Evolutionary conservation across 176 grass and related monocot species (phyloP).

Genomic region (Oryza australiensis): DNA sequence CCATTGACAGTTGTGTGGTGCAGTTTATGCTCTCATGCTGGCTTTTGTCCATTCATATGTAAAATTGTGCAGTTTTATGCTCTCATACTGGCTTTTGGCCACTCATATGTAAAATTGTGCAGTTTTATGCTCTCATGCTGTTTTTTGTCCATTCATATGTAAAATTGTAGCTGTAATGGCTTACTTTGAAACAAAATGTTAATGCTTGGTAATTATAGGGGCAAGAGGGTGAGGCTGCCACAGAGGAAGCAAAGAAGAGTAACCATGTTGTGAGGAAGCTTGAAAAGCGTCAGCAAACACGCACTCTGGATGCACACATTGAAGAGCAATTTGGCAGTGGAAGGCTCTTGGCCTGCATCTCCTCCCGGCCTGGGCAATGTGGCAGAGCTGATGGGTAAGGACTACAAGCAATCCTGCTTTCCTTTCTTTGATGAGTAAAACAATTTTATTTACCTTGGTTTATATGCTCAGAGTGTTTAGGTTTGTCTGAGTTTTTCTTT

Average conservation of each 20-base stretch:
- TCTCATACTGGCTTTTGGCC: neutral
- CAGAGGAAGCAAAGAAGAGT: conserved; percentile 83
- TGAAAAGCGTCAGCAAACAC: conserved; percentile 69
- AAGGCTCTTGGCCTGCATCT: conserved; percentile 77
- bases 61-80: neutral
- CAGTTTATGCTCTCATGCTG: too few relatives aligned
- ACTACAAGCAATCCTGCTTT: neutral
- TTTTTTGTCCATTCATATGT: neutral
- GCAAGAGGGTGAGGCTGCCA: conserved; percentile 34
- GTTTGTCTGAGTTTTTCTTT: neutral
- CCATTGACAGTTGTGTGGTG: neutral
- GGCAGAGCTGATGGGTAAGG: conserved; percentile 82
- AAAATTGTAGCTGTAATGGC: neutral
- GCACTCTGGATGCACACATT: conserved; percentile 68
- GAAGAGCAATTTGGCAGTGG: conserved; percentile 85
- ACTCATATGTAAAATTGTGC: neutral
- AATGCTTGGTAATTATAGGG: conserved; percentile 3
- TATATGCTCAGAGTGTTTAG: neutral
- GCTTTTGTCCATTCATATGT: neutral
- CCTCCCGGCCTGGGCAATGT: conserved; percentile 88
- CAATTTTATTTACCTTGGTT: neutral
- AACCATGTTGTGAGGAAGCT: conserved; percentile 71
- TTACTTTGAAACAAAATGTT: neutral
- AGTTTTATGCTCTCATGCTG: too few relatives aligned
- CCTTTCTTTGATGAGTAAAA: neutral